Conservation (phyloP, 192 early-diverging fungal species). For the Phycomyces nitens region DNA sequence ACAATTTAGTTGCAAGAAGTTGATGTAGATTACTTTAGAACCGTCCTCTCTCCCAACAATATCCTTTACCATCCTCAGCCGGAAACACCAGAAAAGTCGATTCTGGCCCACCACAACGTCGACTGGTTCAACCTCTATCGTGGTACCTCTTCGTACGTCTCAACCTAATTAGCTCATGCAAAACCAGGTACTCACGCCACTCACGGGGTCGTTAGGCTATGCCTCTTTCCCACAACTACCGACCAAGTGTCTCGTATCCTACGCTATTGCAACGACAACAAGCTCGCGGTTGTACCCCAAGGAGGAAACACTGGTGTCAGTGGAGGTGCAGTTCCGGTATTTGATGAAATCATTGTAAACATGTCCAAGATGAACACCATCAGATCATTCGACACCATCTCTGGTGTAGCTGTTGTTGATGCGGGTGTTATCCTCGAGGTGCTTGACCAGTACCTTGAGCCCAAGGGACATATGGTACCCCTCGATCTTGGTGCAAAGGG, state of each 20-base stretch:
- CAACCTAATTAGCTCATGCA: background rate
- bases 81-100: conserved; percentile 42
- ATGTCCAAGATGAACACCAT: conserved; percentile 74
- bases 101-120: conserved; percentile 58
- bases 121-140: conserved; percentile 95
- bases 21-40: conserved; percentile 57
- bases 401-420: conserved; percentile 81
- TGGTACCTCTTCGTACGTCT: conserved; percentile 56
- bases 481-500: conserved; percentile 83
- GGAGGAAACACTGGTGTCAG: conserved; percentile 96
- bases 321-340: conserved; percentile 90
- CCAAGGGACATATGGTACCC: conserved; percentile 84
- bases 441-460: conserved; percentile 77
- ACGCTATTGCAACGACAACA: conserved; percentile 79
- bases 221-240: conserved; percentile 81
- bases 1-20: conserved; percentile 39
- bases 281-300: conserved; percentile 90
- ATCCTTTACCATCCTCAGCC: conserved; percentile 36
- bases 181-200: background rate
- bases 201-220: conserved; percentile 37
- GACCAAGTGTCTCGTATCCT: conserved; percentile 78
- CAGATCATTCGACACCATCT: conserved; percentile 61
- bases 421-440: conserved; percentile 88
- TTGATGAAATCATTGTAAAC: conserved; percentile 90
- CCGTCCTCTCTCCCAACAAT: conserved; percentile 34